phyloP scores from a whole-genome alignment of 2,329 filamentous ascomycete genomes.

The Trichophyton equinum region DNA sequence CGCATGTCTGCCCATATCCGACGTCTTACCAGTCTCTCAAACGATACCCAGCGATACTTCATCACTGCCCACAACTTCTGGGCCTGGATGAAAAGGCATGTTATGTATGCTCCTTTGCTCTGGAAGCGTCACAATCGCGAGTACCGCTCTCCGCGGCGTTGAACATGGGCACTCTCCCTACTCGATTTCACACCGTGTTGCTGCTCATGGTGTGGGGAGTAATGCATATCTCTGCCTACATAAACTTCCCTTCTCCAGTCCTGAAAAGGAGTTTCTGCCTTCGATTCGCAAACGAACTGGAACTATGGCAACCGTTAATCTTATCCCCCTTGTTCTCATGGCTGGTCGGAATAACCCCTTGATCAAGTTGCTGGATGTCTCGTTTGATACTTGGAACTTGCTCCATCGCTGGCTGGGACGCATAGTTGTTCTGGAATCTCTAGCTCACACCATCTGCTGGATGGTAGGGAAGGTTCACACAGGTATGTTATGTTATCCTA shows the following conservation, averaged over 20 bases:
- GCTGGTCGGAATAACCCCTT: constrained; percentile 29
- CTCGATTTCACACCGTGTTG: constrained; percentile 34
- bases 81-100: constrained; percentile 56
- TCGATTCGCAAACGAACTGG: constrained; percentile 34
- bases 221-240: constrained; percentile 40
- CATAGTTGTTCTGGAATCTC: constrained; percentile 54
- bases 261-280: constrained; percentile 24
- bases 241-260: constrained; percentile 26
- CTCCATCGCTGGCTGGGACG: constrained; percentile 67
- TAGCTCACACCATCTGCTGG: constrained; percentile 64
- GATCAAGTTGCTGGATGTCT: constrained; percentile 24
- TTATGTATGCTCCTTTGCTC: constrained; percentile 40
- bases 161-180: constrained; percentile 36
- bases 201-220: constrained; percentile 31
- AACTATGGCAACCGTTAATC: constrained; percentile 25
- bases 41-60: constrained; percentile 71
- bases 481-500: constrained; percentile 32
- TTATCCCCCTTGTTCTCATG: constrained; percentile 28
- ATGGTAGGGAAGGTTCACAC: constrained; percentile 51
- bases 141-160: constrained; percentile 31
- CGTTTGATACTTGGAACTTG: constrained; percentile 35
- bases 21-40: constrained; percentile 61
- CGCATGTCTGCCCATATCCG: constrained; percentile 56
- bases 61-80: constrained; percentile 43
- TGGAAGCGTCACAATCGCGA: constrained; percentile 34